Conservation (phyloP, 441 rosid genomes). For the Pelargonium australe region DNA sequence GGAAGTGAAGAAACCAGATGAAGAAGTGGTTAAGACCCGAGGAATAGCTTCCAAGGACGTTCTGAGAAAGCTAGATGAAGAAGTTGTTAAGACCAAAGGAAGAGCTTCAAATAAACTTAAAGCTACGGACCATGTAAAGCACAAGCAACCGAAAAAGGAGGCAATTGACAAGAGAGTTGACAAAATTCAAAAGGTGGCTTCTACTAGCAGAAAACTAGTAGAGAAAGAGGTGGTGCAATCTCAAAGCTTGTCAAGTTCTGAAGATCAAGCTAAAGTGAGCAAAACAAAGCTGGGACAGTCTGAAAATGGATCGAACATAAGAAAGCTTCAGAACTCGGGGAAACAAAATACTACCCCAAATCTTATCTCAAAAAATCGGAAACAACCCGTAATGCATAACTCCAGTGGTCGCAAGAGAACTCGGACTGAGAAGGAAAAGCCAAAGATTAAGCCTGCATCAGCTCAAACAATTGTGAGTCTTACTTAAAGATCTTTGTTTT, state of each 20-base stretch:
- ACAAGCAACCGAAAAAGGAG: constrained; percentile 27
- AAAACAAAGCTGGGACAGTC: constrained; percentile 29
- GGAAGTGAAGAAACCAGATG: constrained; percentile 26
- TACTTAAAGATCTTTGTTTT: constrained; percentile 2
- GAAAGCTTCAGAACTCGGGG: constrained; percentile 23
- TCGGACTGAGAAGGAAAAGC: constrained; percentile 24
- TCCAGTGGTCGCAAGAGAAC: constrained; percentile 21
- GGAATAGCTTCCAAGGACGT: constrained; percentile 17
- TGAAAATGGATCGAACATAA: constrained; percentile 26
- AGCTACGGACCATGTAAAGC: constrained; percentile 21
- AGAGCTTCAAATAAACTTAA: constrained; percentile 30
- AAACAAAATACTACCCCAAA: constrained; percentile 19
- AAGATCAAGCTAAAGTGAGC: constrained; percentile 29
- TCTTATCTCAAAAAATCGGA: constrained; percentile 18
- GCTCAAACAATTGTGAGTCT: constrained; percentile 32
- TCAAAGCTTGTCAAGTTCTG: constrained; percentile 31
- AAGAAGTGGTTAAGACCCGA: constrained; percentile 12
- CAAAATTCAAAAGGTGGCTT: constrained; percentile 31
- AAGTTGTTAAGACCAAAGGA: constrained; percentile 25
- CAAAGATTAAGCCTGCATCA: constrained; percentile 15
- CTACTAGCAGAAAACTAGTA: constrained; percentile 25
- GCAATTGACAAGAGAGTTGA: constrained; percentile 23
- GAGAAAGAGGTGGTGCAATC: constrained; percentile 32
- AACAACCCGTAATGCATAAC: constrained; percentile 8
- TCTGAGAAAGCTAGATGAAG: constrained; percentile 30